Percentiles rank a stretch among this genome's conserved stretches.
These are phyloP conservation scores for Cinnamomum chago DNA, from an alignment of 164 flowering plant species.

Conservation along the genomic window DNA sequence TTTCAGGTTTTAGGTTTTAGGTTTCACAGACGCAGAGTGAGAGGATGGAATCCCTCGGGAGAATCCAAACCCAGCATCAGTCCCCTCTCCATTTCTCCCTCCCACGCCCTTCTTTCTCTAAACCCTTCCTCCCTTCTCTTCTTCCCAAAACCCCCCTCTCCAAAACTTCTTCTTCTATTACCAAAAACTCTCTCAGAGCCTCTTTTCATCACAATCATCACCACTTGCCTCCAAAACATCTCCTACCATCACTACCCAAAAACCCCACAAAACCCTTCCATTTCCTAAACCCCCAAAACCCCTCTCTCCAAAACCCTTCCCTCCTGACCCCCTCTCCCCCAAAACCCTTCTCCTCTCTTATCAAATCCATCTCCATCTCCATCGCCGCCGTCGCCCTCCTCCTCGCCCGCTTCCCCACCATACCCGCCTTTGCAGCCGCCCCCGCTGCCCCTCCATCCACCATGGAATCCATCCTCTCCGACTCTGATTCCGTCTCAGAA, in stretches of 20 bases:
- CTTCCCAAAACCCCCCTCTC: conserved; percentile 1
- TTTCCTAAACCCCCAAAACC: conserved; percentile 3
- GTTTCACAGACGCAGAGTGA: not conserved
- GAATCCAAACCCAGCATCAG: conserved; percentile 12
- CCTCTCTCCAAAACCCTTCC: not conserved
- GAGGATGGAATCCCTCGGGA: conserved; percentile 37
- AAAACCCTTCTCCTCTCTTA: conserved; percentile 22
- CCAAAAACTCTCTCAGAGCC: not conserved
- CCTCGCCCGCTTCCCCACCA: conserved; percentile 34
- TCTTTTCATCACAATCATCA: too few relatives aligned
- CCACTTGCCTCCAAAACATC: not conserved
- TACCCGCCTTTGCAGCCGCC: conserved; percentile 39
- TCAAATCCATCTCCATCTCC: conserved; percentile 38
- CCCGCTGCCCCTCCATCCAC: conserved; percentile 18
- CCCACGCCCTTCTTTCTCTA: not conserved
- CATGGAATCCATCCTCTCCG: conserved; percentile 15
- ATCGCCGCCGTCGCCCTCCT: conserved; percentile 47
- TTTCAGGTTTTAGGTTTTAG: not conserved
- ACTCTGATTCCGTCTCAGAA: conserved; percentile 11
- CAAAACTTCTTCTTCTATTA: not conserved
- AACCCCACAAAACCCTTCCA: conserved; percentile 16
- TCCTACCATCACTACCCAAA: not conserved
- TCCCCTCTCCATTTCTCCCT: conserved; percentile 23
- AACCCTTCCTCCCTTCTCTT: not conserved
- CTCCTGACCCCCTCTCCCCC: conserved; percentile 15